Percentiles rank a stretch among this genome's conserved stretches.
Evolutionary conservation across 2,329 filamentous ascomycete genomes (phyloP).

Genomic region (Penicillium brevicompactum): DNA sequence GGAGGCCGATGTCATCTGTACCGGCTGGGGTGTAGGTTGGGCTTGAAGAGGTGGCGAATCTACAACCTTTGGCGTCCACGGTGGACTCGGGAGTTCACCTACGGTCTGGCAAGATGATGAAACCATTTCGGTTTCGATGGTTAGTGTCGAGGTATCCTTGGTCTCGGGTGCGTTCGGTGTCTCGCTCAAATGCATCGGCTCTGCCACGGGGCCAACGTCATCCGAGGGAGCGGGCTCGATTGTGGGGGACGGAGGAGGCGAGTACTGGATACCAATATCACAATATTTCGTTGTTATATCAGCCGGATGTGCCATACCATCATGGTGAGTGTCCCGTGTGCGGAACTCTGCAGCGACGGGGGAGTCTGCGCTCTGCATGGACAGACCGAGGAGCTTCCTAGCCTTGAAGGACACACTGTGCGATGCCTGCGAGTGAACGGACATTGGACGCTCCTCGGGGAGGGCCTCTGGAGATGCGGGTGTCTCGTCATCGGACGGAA

Average conservation of each 20-base stretch:
- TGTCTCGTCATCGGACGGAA: slow-evolving; percentile 69
- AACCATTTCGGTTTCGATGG: slow-evolving; percentile 37
- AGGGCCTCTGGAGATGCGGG: slow-evolving; percentile 52
- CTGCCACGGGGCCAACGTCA: slow-evolving; percentile 26
- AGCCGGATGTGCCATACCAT: slow-evolving; percentile 55
- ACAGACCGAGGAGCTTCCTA: slow-evolving; percentile 49
- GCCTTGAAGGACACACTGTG: slow-evolving; percentile 43
- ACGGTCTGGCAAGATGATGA: slow-evolving; percentile 49
- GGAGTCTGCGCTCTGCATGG: slow-evolving; percentile 34
- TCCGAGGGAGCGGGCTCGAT: slow-evolving; percentile 20
- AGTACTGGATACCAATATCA: slow-evolving; percentile 79
- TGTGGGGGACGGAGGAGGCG: slow-evolving; percentile 74
- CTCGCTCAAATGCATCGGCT: background rate
- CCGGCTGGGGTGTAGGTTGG: slow-evolving; percentile 8
- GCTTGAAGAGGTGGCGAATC: slow-evolving; percentile 19
- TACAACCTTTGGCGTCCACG: slow-evolving; percentile 35
- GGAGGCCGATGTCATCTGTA: slow-evolving; percentile 30
- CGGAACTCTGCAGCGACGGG: slow-evolving; percentile 31
- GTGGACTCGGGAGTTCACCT: slow-evolving; percentile 38
- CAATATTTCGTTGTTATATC: slow-evolving; percentile 59
- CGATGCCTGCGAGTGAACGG: slow-evolving; percentile 42
- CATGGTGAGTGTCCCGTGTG: slow-evolving; percentile 29
- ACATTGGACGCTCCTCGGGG: slow-evolving; percentile 47
- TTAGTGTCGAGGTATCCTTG: slow-evolving; percentile 36
- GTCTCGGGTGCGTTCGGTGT: slow-evolving; percentile 8